Evolutionary conservation across 768 basidiomycete genomes (phyloP), one percentile per base, ranked within the genome.

Genomic region (Ramaria sp.): DNA sequence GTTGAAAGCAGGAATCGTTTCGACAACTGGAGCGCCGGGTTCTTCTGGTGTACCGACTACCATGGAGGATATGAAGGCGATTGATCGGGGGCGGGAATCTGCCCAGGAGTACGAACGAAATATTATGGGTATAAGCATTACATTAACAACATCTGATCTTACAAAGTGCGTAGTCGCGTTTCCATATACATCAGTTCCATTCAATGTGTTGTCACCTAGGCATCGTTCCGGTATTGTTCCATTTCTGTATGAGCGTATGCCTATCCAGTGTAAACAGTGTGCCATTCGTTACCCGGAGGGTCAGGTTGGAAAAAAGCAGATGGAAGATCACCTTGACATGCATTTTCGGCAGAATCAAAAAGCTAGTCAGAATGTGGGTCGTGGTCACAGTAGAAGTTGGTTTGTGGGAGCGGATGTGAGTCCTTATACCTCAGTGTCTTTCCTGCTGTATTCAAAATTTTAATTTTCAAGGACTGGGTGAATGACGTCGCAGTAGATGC

Each of bases 331-430:
- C 67, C 77, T 98, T 64, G 95, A 99, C 68, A 88, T 90, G 86
- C 95, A 99, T 69, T 97, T 96, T 72, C 78, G 84, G 67, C 87
- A 95, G 67, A 98, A 97, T 65, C 80, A 86, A 59, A 88, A 88
- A 68, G 83, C 84, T 27, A 83, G 76, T 64, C 85, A 87, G 68
- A 84, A 82, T 42, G 71, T 80, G 17, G 91, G 89, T 0, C 79
- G 95, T 59, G 92, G 91, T 38, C 85, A 92, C 63, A 89, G 86
- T 63, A 79, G 95, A 24, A 86, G 87, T 63, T 97, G 94, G 94
- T 90, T 93, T 58, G 76, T 89, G 53, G 75, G 79, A 60, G 73
- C 83, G 59, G 89, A 94, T 72, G 92, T 94, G 70, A 56, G 86
- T 72, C 39, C 6, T 50, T 53, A 27, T 22, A 61, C 57, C 3